Evolutionary conservation across 345 rosid species (phyloP).

Genomic region (Eucalyptus sp.): DNA sequence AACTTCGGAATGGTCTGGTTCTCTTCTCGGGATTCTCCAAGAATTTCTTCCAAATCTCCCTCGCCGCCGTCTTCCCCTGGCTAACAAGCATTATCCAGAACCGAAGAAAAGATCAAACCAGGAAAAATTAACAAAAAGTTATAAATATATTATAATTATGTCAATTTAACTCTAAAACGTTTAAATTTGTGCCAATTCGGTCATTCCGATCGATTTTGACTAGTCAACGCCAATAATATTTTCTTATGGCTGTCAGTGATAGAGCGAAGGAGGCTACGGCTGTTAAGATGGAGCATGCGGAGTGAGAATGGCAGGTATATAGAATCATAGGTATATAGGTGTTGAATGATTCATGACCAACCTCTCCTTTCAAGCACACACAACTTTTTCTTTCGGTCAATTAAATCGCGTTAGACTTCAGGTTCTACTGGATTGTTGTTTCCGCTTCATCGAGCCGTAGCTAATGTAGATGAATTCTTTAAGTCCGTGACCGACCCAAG

Average conservation of each 20-base stretch:
- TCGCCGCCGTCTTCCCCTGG: neutral
- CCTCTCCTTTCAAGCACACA: neutral
- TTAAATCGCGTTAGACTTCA: neutral
- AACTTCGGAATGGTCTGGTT: too few relatives aligned
- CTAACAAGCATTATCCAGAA: neutral
- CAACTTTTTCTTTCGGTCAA: neutral
- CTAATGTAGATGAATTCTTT: neutral
- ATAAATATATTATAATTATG: too few relatives aligned
- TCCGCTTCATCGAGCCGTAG: neutral
- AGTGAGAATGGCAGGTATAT: slow-evolving; percentile 15
- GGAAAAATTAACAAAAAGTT: too few relatives aligned
- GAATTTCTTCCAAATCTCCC: neutral
- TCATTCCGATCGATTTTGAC: too few relatives aligned
- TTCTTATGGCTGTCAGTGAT: neutral
- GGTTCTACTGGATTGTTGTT: neutral
- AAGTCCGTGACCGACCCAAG: neutral
- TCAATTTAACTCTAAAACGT: too few relatives aligned
- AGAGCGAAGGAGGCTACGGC: slow-evolving; percentile 8
- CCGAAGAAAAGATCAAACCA: neutral
- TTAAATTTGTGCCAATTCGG: fast-evolving
- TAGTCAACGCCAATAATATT: fast-evolving
- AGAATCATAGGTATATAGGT: neutral
- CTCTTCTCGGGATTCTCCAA: too few relatives aligned
- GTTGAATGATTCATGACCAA: neutral
- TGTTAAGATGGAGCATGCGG: slow-evolving; percentile 25